Evolutionary conservation across 768 basidiomycete genomes (phyloP), one percentile per base, ranked within the genome.

Genomic region (Sporobolomyces roseus): DNA sequence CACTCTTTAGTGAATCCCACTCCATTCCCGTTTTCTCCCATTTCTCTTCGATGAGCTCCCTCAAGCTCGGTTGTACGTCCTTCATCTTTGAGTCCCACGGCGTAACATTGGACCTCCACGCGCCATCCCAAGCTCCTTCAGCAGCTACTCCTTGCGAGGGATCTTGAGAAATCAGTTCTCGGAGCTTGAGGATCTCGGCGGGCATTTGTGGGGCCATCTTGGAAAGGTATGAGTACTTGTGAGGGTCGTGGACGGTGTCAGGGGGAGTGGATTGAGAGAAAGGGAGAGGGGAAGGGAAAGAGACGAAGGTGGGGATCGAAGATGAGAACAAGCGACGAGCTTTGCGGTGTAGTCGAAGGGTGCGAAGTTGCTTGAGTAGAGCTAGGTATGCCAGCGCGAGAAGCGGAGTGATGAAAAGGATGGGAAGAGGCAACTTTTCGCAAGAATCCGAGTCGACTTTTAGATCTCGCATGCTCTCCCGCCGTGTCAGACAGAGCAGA

Each of bases 61-160:
- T 77, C 62, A 88, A 78, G 1, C 86, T 81, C 9, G 84, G 86
- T 70, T 88, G 87, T 5, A 80, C 73, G 21, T 66, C 70, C 1
- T 10, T 76, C 75, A 70, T 43, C 1, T 9, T 75, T 75, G 70
- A 56, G 41, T 88, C 87, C 87, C 88, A 89, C 1, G 88, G 87
- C 0, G 85, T 87, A 1, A 84, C 62, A 0, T 80, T 79, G 0
- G 77, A 71, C 73, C 83, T 78, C 85, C 85, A 75, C 0, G 68
- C 68, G 19, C 56, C 48, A 3, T 75, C 74, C 74, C 74, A 73
- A 10, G 53, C 65, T 52, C 58, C 58, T 3, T 19, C 25, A 2
- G 58, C 29, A 30, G 3, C 33, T 16, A 45, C 45, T 6, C 58
- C 58, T 1, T 33, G 7, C 2, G 58, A 23, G 8, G 58, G 58